Evolutionary conservation across 495 filamentous ascomycete species (phyloP), one percentile per base, ranked within the genome.

Genomic region (Penicillium angulare): DNA sequence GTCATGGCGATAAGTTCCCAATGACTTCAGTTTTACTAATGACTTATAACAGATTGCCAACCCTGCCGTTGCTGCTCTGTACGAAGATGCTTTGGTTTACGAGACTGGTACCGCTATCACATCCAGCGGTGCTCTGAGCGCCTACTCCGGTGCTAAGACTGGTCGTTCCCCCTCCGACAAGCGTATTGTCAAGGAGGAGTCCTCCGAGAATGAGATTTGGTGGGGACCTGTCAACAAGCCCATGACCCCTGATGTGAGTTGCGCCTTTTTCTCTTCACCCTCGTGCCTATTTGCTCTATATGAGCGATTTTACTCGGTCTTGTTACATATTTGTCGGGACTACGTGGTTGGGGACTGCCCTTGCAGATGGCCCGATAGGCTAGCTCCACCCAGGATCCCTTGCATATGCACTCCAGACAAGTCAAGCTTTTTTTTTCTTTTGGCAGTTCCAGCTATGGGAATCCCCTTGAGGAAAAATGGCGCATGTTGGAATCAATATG

Each of bases 151-250:
- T 57, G 87, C 90, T 53, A 98, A 98, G 81, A 98, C 93, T 52
- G 93, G 93, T 47, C 92, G 93, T 55, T 98, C 93, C 49, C 93
- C 93, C 3, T 83, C 87, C 33, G 93, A 98, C 78, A 98, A 98
- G 83, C 87, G 93, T 58, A 87, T 98, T 64, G 93, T 98, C 59
- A 82, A 95, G 73, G 95, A 98, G 70, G 80, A 86, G 58, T 76
- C 83, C 48, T 97, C 93, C 49, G 85, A 95, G 67, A 86, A 90
- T 26, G 84, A 97, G 40, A 80, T 98, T 64, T 98, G 93, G 93
- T 97, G 90, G 86, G 92, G 88, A 57, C 93, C 93, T 34, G 93
- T 98, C 57, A 98, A 98, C 80, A 97, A 96, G 84, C 88, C 93
- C 47, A 98, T 98, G 93, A 85, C 83, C 54, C 88, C 92, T 59